A percentile compares a stretch with the other conserved stretches of the same genome.
Evolutionary conservation across 495 filamentous ascomycete genomes (phyloP).

Genomic region (Emericellopsis terricola): DNA sequence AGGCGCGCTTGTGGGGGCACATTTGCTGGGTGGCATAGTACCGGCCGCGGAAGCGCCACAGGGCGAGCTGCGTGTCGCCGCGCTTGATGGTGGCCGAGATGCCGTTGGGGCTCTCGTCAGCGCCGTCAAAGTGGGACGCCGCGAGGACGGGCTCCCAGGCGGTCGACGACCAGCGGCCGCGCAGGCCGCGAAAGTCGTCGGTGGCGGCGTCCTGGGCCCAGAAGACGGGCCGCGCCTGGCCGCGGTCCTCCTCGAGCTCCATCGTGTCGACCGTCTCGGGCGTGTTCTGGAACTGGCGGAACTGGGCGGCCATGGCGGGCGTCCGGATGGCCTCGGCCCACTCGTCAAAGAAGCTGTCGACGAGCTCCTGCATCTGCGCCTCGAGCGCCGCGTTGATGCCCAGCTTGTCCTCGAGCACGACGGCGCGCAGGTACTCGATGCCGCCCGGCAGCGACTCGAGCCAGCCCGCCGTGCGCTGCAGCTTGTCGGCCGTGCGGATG

Average conservation of each 20-base stretch:
- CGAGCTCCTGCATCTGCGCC: slow-evolving; percentile 74
- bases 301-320: slow-evolving; percentile 49
- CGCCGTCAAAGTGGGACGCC: slow-evolving; percentile 47
- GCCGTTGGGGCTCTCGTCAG: slow-evolving; percentile 48
- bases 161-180: slow-evolving; percentile 51
- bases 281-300: slow-evolving; percentile 84
- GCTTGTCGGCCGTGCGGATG: slow-evolving; percentile 88
- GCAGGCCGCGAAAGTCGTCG: slow-evolving; percentile 52
- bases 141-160: slow-evolving; percentile 76
- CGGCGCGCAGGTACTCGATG: slow-evolving; percentile 65
- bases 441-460: slow-evolving; percentile 77
- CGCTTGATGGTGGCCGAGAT: slow-evolving; percentile 60
- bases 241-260: slow-evolving; percentile 55
- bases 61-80: slow-evolving; percentile 78
- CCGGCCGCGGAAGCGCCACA: slow-evolving; percentile 72
- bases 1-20: slow-evolving; percentile 92
- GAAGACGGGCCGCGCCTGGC: slow-evolving; percentile 59
- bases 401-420: slow-evolving; percentile 76
- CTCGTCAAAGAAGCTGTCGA: slow-evolving; percentile 85
- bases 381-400: slow-evolving; percentile 80
- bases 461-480: slow-evolving; percentile 89
- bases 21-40: slow-evolving; percentile 89
- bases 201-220: slow-evolving; percentile 57
- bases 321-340: slow-evolving; percentile 75
- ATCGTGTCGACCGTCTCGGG: slow-evolving; percentile 47